These are phyloP conservation scores for Agapanthus africanus DNA, from an alignment of 106 monocot genomes.

Conservation along the genomic window DNA sequence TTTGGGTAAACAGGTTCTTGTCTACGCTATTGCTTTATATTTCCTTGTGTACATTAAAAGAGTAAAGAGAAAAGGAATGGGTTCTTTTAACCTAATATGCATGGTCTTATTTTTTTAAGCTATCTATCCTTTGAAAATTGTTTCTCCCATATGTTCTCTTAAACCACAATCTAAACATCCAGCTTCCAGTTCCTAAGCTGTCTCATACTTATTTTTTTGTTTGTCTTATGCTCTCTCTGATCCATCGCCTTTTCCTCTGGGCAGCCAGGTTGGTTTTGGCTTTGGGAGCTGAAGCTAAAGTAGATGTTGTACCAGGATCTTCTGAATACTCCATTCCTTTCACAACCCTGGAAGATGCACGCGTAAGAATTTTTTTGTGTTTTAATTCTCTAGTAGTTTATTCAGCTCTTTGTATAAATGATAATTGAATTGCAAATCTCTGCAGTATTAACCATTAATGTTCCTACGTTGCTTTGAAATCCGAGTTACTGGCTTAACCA, in stretches of 20 bases:
- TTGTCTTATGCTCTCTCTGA: slow-evolving; percentile 9
- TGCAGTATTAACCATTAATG: background rate
- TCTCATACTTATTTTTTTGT: background rate
- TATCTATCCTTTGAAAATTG: background rate
- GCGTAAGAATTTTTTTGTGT: slow-evolving; percentile 31
- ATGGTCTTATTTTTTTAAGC: background rate
- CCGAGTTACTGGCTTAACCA: too few species aligned
- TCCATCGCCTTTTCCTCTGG: slow-evolving; percentile 35
- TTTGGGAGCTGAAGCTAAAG: slow-evolving; percentile 91
- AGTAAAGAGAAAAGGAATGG: background rate
- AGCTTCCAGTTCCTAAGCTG: background rate
- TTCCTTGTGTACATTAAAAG: background rate
- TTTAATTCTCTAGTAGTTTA: background rate
- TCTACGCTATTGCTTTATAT: background rate
- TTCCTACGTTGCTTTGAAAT: background rate
- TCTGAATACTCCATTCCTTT: slow-evolving; percentile 82
- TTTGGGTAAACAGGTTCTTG: too few species aligned
- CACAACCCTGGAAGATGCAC: slow-evolving; percentile 86
- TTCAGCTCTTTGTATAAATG: background rate
- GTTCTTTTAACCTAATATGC: background rate
- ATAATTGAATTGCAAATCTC: background rate
- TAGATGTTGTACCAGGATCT: slow-evolving; percentile 85
- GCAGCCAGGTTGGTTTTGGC: slow-evolving; percentile 98
- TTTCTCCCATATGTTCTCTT: too few species aligned
- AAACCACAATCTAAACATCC: too few species aligned